phyloP scores from a whole-genome alignment of 306 rosid species.

The Luffa aegyptiaca region DNA sequence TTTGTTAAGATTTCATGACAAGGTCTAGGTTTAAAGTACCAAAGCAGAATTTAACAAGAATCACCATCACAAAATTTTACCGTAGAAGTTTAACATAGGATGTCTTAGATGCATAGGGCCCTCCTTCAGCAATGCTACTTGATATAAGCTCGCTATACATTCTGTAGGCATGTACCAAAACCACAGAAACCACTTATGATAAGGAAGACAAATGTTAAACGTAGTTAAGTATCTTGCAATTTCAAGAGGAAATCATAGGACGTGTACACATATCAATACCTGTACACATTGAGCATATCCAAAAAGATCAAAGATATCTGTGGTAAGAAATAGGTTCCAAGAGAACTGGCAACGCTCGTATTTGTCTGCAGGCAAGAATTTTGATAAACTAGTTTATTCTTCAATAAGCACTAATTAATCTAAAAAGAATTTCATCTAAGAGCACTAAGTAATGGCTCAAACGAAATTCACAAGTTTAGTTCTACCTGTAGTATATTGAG shows the following conservation, averaged over 20 bases:
- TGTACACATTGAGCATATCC: conserved; percentile 98
- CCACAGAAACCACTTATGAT: not conserved
- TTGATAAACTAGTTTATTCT: not conserved
- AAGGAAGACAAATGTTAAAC: not conserved
- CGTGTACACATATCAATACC: conserved; percentile 26
- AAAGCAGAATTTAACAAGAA: not conserved
- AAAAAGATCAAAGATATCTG: conserved; percentile 82
- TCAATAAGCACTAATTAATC: not conserved
- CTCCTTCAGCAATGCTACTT: conserved; percentile 84
- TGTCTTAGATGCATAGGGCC: conserved; percentile 75
- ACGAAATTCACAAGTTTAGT: not conserved
- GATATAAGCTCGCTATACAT: conserved; percentile 99
- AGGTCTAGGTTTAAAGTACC: not conserved
- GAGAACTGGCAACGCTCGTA: conserved; percentile 80
- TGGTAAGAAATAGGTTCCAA: conserved; percentile 88
- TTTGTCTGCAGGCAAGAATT: conserved; percentile 58
- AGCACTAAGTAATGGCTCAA: not conserved
- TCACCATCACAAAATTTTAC: conserved; percentile 24
- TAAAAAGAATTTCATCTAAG: not conserved
- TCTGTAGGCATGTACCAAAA: conserved; percentile 35
- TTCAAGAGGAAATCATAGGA: not conserved
- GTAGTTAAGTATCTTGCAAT: conserved; percentile 1
- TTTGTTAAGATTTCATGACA: not conserved
- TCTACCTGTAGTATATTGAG: conserved; percentile 89
- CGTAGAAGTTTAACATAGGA: conserved; percentile 88